Conservation (phyloP, 305 asterid species). For the Fraxinus baroniana region DNA sequence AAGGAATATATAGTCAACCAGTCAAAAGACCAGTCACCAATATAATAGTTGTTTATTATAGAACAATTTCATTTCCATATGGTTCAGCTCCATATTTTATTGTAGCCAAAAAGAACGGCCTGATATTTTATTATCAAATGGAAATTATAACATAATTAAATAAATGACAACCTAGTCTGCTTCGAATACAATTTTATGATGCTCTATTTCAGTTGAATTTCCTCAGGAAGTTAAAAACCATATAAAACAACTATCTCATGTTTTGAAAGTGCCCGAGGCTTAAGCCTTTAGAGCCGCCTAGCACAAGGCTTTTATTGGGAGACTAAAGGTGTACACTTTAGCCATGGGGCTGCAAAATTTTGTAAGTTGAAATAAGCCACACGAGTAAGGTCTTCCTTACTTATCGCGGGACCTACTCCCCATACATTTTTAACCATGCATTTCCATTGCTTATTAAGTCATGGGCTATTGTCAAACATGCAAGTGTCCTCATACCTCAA, state of each 20-base stretch:
- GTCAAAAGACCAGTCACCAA: neutral
- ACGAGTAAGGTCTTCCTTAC: neutral
- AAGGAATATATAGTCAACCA: neutral
- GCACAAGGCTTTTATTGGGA: neutral
- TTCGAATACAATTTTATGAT: conserved; percentile 4
- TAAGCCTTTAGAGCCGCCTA: neutral
- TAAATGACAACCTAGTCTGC: neutral
- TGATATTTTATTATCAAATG: conserved; percentile 19
- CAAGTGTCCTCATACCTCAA: neutral
- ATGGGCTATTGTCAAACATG: neutral
- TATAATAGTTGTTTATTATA: neutral
- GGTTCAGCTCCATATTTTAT: conserved; percentile 1
- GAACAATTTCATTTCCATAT: neutral
- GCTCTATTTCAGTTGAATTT: neutral
- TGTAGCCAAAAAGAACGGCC: conserved; percentile 4
- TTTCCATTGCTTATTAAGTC: neutral
- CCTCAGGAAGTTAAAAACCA: neutral
- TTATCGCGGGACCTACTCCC: neutral
- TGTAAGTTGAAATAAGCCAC: neutral
- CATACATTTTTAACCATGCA: neutral
- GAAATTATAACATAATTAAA: conserved; percentile 10
- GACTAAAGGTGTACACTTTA: neutral
- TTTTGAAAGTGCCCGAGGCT: neutral
- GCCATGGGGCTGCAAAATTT: neutral
- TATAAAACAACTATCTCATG: neutral